Conservation (phyloP, 306 rosid species). For the Lathyrus oleraceus region DNA sequence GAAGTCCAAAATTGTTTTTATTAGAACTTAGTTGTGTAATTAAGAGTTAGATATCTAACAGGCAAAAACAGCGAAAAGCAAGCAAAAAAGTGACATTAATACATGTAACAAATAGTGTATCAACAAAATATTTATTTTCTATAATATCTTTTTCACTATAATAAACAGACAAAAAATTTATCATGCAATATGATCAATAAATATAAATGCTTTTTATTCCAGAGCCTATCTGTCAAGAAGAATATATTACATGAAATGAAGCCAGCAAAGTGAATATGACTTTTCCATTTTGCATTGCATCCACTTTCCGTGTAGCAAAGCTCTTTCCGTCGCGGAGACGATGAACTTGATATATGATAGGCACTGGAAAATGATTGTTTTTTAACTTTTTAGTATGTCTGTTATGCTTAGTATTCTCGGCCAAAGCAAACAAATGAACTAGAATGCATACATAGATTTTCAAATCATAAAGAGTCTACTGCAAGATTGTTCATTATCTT, state of each 20-base stretch:
- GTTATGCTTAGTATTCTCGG: conserved; percentile 22
- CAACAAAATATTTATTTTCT: conserved; percentile 7
- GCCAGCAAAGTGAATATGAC: conserved; percentile 75
- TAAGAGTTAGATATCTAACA: conserved; percentile 5
- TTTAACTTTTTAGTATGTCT: not conserved
- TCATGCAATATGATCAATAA: not conserved
- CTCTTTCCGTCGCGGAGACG: conserved; percentile 84
- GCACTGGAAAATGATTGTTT: conserved; percentile 59
- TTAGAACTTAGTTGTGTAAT: not conserved
- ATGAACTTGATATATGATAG: conserved; percentile 76
- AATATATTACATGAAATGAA: conserved; percentile 78
- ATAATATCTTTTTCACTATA: conserved; percentile 2
- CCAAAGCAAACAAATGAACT: conserved; percentile 27
- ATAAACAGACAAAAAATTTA: conserved; percentile 2
- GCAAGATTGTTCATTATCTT: conserved; percentile 14
- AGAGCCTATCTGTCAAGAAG: conserved; percentile 14
- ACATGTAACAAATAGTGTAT: not conserved
- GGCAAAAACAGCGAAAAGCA: conserved; percentile 5
- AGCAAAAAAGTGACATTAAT: not conserved
- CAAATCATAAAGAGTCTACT: conserved; percentile 10
- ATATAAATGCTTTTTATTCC: conserved; percentile 5
- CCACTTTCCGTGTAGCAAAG: conserved; percentile 83
- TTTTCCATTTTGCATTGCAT: conserved; percentile 84
- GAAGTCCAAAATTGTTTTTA: conserved; percentile 1
- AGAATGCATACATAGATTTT: not conserved